Conservation (phyloP, 176 grass and related monocot species). For the Oryza brachyantha region DNA sequence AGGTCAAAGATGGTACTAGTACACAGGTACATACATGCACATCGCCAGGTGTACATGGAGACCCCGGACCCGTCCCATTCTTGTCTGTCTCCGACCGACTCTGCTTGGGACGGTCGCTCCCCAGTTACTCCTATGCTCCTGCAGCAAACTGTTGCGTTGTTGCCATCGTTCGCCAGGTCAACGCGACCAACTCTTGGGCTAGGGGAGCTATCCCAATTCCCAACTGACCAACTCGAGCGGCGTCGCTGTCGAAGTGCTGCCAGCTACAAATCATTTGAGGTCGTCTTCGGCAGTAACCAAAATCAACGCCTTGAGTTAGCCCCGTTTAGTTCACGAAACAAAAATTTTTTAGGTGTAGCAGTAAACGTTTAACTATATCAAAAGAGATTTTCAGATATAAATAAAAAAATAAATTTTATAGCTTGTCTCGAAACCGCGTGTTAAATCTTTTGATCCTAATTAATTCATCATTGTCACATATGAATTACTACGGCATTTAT, state of each 20-base stretch:
- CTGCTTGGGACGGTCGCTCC: neutral
- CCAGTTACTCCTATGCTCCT: neutral
- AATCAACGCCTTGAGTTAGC: neutral
- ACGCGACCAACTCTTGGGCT: neutral
- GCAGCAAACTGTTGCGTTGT: neutral
- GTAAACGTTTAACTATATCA: too few relatives aligned
- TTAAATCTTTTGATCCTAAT: too few relatives aligned
- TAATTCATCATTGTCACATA: too few relatives aligned
- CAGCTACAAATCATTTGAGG: neutral
- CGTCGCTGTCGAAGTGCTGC: neutral
- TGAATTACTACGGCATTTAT: too few relatives aligned
- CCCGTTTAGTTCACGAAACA: too few relatives aligned
- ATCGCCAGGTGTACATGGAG: neutral
- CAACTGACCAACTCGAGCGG: neutral
- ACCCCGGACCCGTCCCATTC: neutral
- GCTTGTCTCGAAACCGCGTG: too few relatives aligned
- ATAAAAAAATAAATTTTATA: too few relatives aligned
- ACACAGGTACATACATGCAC: too few relatives aligned
- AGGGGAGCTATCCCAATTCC: neutral
- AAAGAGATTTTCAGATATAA: too few relatives aligned
- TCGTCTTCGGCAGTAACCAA: neutral
- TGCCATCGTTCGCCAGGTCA: neutral
- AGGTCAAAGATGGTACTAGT: neutral
- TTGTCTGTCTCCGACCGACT: neutral
- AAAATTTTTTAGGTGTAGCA: too few relatives aligned